Percentiles rank a stretch among this genome's conserved stretches.
phyloP scores from a whole-genome alignment of 345 rosid species.

The Kandelia obovata region DNA sequence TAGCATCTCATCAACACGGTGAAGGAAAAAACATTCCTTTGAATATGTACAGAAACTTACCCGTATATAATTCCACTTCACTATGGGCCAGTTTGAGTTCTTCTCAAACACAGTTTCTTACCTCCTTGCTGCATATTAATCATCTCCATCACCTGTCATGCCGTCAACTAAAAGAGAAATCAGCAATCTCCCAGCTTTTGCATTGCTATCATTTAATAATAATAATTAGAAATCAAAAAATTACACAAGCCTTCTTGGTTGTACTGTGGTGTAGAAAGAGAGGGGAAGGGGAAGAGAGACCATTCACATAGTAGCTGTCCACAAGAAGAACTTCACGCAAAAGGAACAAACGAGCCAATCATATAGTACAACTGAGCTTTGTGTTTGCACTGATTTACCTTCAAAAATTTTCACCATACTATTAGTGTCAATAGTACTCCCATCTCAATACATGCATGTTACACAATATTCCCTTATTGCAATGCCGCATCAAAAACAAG shows the following conservation, averaged over 20 bases:
- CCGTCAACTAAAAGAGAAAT: slow-evolving; percentile 3
- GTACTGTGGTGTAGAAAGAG: too few species aligned
- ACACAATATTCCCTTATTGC: too few species aligned
- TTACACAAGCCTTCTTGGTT: too few species aligned
- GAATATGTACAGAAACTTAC: slow-evolving; percentile 42
- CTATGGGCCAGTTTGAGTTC: slow-evolving; percentile 93
- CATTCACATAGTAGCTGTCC: neutral
- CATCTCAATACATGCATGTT: too few species aligned
- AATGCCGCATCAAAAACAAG: too few species aligned
- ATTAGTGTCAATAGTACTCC: too few species aligned
- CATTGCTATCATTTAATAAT: too few species aligned
- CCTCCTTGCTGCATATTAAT: slow-evolving; percentile 46
- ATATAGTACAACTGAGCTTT: too few species aligned
- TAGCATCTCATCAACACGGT: slow-evolving; percentile 21
- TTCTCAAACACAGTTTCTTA: slow-evolving; percentile 66
- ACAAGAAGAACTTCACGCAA: neutral
- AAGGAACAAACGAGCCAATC: neutral
- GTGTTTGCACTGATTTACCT: too few species aligned
- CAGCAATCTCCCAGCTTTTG: neutral
- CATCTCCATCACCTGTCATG: slow-evolving; percentile 60
- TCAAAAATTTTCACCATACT: too few species aligned
- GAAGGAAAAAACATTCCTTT: slow-evolving; percentile 14
- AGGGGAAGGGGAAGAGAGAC: neutral
- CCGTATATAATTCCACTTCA: slow-evolving; percentile 30
- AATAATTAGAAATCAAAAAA: too few species aligned